A percentile compares a stretch with the other conserved stretches of the same genome.
Conservation (phyloP, 108 stramenopile species). For the Nannochloropsis granulata region DNA sequence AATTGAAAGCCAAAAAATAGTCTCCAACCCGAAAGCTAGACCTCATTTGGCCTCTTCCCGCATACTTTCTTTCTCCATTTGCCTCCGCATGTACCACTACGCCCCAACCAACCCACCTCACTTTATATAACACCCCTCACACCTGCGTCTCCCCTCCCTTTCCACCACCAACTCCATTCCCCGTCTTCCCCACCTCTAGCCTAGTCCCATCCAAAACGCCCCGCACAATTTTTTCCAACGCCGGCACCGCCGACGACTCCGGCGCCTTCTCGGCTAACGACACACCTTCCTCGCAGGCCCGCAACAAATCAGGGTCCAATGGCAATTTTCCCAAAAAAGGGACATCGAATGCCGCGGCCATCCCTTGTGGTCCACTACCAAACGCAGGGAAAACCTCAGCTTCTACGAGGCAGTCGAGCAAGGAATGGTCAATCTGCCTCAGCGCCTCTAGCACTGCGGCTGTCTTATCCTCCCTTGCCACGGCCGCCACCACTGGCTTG, state of each 20-base stretch:
- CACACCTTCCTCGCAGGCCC: conserved; percentile 74
- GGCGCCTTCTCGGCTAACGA: conserved; percentile 28
- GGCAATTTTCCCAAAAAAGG: conserved; percentile 80
- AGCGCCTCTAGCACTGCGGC: background rate
- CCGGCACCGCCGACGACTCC: conserved; percentile 22
- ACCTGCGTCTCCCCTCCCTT: no score
- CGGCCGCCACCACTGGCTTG: background rate
- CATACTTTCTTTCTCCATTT: no score
- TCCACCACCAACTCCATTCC: no score
- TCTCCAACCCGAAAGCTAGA: no score
- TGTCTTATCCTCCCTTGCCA: background rate
- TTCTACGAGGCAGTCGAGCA: conserved; percentile 20
- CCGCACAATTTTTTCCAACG: conserved; percentile 21
- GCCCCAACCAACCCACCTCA: no score
- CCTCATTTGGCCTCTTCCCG: no score
- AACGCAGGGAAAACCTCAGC: conserved; percentile 57
- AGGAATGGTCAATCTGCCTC: background rate
- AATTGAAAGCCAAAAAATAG: no score
- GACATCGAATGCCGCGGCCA: conserved; percentile 69
- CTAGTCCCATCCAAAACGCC: conserved; percentile 8
- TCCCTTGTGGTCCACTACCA: conserved; percentile 58
- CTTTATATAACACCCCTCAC: no score
- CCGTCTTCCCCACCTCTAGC: no score
- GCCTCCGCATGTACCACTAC: no score
- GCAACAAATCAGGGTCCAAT: conserved; percentile 77